Percentiles rank a stretch among this genome's conserved stretches.
Evolutionary conservation across 2,329 filamentous ascomycete species (phyloP).

Genomic region (Phaeoacremonium minimum): DNA sequence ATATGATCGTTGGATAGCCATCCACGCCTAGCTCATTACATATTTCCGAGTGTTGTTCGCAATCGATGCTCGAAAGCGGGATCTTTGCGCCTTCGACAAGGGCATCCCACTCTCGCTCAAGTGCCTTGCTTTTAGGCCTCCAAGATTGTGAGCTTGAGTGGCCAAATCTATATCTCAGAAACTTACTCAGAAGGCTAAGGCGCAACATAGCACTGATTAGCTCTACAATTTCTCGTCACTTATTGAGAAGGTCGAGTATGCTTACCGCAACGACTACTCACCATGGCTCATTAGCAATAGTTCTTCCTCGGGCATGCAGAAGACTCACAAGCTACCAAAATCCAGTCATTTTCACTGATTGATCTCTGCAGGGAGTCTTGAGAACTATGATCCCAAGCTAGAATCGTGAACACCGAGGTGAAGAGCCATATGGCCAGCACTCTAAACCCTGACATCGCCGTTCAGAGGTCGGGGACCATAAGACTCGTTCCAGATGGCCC

Average conservation of each 20-base stretch:
- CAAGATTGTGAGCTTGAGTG: too few relatives aligned
- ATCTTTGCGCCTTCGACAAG: slow-evolving; percentile 4
- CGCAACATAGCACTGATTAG: neutral
- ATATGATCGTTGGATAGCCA: slow-evolving; percentile 12
- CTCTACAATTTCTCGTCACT: neutral
- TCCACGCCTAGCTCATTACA: slow-evolving; percentile 11
- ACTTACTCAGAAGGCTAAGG: slow-evolving; percentile 8
- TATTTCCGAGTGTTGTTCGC: slow-evolving; percentile 4
- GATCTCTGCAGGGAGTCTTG: too few relatives aligned
- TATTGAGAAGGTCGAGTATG: too few relatives aligned
- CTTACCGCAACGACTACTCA: slow-evolving; percentile 11
- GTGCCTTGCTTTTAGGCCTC: slow-evolving; percentile 9
- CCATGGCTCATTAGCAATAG: neutral
- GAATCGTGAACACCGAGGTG: too few relatives aligned
- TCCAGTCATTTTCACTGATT: slow-evolving; percentile 4
- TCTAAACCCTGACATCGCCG: too few relatives aligned
- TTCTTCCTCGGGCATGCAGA: too few relatives aligned
- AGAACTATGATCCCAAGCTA: too few relatives aligned
- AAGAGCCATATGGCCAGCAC: too few relatives aligned
- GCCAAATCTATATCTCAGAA: too few relatives aligned
- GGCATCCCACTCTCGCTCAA: slow-evolving; percentile 15
- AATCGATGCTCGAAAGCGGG: slow-evolving; percentile 17
- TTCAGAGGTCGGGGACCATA: too few relatives aligned
- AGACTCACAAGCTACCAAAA: slow-evolving; percentile 12
- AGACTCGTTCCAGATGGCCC: too few relatives aligned